Percentiles rank a stretch among this genome's conserved stretches.
phyloP scores from a whole-genome alignment of 2,329 filamentous ascomycete species.

The Claviceps humidiphila region DNA sequence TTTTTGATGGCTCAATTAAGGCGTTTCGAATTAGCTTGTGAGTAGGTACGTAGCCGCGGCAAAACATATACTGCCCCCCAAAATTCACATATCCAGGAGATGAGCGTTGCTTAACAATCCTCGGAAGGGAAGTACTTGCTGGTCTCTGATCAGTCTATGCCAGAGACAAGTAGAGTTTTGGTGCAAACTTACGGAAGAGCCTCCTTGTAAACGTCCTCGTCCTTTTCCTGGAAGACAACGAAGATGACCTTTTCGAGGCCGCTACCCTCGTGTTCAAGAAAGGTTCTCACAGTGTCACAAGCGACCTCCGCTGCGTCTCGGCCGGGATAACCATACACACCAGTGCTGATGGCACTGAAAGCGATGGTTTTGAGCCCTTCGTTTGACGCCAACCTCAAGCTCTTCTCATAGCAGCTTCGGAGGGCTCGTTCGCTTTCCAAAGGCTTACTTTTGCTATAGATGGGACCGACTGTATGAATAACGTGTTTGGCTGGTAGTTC shows the following conservation, averaged over 20 bases:
- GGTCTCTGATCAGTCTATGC: neutral
- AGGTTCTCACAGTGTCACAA: conserved; percentile 42
- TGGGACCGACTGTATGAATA: conserved; percentile 82
- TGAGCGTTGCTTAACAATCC: neutral
- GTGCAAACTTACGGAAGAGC: conserved; percentile 49
- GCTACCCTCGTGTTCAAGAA: conserved; percentile 34
- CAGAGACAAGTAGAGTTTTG: neutral
- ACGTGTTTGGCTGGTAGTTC: conserved; percentile 62
- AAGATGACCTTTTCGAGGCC: conserved; percentile 64
- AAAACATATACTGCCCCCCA: neutral
- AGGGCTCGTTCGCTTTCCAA: conserved; percentile 35
- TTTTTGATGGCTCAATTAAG: neutral
- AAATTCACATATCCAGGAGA: neutral
- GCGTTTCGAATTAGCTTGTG: neutral
- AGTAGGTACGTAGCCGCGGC: neutral
- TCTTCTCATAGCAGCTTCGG: conserved; percentile 52
- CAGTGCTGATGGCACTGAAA: conserved; percentile 77
- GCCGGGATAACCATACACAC: conserved; percentile 79
- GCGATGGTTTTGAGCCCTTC: conserved; percentile 59
- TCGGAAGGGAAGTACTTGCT: conserved; percentile 16
- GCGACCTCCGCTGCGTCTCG: conserved; percentile 59
- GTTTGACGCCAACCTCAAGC: conserved; percentile 58
- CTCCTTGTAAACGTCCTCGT: conserved; percentile 58
- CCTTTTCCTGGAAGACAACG: conserved; percentile 69
- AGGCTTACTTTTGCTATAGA: conserved; percentile 39